Evolutionary conservation across 2,329 filamentous ascomycete species (phyloP).

Genomic region (Delphinella strobiligena): DNA sequence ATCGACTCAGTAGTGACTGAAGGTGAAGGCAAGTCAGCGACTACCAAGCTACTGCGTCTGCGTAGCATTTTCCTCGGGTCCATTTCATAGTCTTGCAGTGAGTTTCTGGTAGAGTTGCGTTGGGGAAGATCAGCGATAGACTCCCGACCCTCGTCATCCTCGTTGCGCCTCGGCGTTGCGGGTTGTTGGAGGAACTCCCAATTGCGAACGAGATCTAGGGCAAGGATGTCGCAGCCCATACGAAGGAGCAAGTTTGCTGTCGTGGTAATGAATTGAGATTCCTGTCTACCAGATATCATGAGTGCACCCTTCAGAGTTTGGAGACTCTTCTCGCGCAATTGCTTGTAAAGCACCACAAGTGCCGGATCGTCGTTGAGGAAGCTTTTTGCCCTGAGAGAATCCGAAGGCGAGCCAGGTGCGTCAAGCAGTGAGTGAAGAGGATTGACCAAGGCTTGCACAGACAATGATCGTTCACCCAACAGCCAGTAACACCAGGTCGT

Average conservation of each 20-base stretch:
- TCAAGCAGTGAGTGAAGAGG: constrained; percentile 65
- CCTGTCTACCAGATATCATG: constrained; percentile 63
- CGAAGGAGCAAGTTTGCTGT: constrained; percentile 43
- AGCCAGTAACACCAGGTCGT: constrained; percentile 95
- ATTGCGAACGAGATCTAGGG: constrained; percentile 69
- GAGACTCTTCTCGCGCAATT: constrained; percentile 68
- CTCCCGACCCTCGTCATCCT: constrained; percentile 17
- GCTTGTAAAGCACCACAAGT: constrained; percentile 73
- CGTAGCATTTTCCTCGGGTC: constrained; percentile 58
- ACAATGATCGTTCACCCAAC: constrained; percentile 67
- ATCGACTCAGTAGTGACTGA: constrained; percentile 10
- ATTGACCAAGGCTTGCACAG: constrained; percentile 59
- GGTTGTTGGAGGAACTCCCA: constrained; percentile 54
- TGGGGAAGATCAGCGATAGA: constrained; percentile 12
- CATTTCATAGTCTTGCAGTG: constrained; percentile 22
- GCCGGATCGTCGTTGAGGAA: constrained; percentile 88
- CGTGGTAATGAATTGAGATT: constrained; percentile 83
- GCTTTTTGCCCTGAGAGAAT: constrained; percentile 58
- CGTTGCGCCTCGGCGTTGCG: neutral
- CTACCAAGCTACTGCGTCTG: constrained; percentile 64
- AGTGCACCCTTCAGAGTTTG: constrained; percentile 79
- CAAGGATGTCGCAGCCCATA: constrained; percentile 68
- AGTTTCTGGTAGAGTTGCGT: constrained; percentile 7
- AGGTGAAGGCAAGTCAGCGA: constrained; percentile 57
- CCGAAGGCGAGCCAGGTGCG: constrained; percentile 47